Conservation (phyloP, 805 yeast species). For the Starmera pachycereana region DNA sequence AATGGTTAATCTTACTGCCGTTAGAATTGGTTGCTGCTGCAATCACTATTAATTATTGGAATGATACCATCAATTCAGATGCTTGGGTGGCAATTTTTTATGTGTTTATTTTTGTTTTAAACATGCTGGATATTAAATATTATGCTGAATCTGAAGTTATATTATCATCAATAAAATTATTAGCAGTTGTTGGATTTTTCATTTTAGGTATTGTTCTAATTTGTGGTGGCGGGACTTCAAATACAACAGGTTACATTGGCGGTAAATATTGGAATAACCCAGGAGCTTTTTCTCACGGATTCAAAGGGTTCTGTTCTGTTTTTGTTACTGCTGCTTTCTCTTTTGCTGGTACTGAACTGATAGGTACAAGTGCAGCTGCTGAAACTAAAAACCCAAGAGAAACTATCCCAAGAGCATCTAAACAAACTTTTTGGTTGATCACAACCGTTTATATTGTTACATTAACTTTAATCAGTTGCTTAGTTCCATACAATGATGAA, state of each 20-base stretch:
- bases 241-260: conserved; percentile 37
- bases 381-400: conserved; percentile 55
- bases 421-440: conserved; percentile 66
- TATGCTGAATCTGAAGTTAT: conserved; percentile 64
- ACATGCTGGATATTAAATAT: conserved; percentile 45
- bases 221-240: conserved; percentile 47
- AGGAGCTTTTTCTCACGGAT: conserved; percentile 51
- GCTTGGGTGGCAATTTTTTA: conserved; percentile 51
- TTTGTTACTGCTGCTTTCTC: conserved; percentile 63
- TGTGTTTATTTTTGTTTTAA: conserved; percentile 36
- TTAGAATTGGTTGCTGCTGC: conserved; percentile 58
- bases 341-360: conserved; percentile 56
- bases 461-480: conserved; percentile 43
- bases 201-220: conserved; percentile 46
- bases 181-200: conserved; percentile 50
- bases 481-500: conserved; percentile 46
- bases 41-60: conserved; percentile 46
- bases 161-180: conserved; percentile 45
- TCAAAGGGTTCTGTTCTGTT: conserved; percentile 55
- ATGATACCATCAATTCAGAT: conserved; percentile 36
- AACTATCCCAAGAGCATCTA: conserved; percentile 56
- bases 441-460: conserved; percentile 49
- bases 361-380: conserved; percentile 67
- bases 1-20: conserved; percentile 56
- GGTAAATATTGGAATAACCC: conserved; percentile 51